A percentile compares a stretch with the other conserved stretches of the same genome.
phyloP scores from a whole-genome alignment of 2,329 filamentous ascomycete species.

The Davidsoniella neocaledoniae region DNA sequence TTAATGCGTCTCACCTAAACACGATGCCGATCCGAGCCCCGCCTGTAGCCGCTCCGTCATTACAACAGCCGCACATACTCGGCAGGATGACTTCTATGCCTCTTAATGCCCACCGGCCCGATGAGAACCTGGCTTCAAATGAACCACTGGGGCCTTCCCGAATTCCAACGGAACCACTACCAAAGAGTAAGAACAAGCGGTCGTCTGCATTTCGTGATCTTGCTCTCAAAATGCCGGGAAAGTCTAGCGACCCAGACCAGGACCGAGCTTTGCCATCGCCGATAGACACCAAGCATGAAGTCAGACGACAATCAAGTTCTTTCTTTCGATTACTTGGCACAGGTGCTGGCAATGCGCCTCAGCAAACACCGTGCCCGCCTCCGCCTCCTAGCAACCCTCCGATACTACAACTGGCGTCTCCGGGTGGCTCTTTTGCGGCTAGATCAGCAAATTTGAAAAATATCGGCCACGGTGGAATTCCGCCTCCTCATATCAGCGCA shows the following conservation, averaged over 20 bases:
- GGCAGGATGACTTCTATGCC: conserved; percentile 3
- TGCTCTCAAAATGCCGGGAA: conserved; percentile 2
- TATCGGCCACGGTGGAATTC: background rate
- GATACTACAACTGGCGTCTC: background rate
- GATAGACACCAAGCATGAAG: background rate
- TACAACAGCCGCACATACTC: background rate
- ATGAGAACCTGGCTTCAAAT: no score
- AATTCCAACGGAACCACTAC: no score
- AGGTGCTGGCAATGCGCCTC: no score
- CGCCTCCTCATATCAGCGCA: background rate
- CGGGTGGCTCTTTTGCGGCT: background rate
- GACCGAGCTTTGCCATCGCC: background rate
- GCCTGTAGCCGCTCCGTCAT: background rate
- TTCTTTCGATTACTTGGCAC: background rate
- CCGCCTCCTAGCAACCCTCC: background rate
- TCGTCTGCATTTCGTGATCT: conserved; percentile 1
- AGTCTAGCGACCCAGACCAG: background rate
- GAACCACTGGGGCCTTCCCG: no score
- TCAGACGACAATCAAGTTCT: conserved; percentile 1
- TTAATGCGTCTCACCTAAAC: background rate
- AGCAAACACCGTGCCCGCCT: no score
- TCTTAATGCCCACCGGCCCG: conserved; percentile 1
- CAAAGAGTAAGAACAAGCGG: background rate
- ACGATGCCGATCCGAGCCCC: background rate
- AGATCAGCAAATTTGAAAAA: background rate